These are phyloP conservation scores for Suhomyces yuchorum DNA, from an alignment of 1,139 yeast species.

Conservation along the genomic window DNA sequence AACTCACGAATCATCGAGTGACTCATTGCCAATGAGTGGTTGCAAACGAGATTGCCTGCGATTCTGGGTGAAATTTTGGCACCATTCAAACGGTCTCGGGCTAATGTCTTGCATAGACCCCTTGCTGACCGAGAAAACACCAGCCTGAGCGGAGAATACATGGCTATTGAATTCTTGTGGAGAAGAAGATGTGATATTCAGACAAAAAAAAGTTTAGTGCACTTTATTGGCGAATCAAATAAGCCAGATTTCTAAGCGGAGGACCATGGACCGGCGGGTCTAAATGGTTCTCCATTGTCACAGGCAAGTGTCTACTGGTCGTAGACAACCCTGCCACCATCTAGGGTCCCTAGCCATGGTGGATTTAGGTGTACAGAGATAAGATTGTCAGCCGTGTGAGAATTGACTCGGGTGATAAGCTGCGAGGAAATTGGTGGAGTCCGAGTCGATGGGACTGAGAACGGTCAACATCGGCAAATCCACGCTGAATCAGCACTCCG, in stretches of 20 bases:
- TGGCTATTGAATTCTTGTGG: not conserved
- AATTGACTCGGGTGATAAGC: slow-evolving; percentile 9
- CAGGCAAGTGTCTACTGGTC: no score
- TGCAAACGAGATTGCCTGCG: not conserved
- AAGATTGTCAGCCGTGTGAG: slow-evolving; percentile 9
- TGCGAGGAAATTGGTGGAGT: not conserved
- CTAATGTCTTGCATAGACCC: not conserved
- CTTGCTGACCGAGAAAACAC: not conserved
- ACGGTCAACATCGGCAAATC: not conserved
- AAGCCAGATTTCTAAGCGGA: slow-evolving; percentile 8
- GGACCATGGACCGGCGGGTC: not conserved
- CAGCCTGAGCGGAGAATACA: not conserved
- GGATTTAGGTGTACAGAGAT: not conserved
- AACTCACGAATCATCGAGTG: not conserved
- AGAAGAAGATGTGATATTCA: slow-evolving; percentile 1
- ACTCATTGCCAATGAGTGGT: slow-evolving; percentile 1
- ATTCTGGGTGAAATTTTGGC: not conserved
- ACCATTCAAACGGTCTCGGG: not conserved
- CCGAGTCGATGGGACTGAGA: not conserved
- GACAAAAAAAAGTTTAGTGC: slow-evolving; percentile 9
- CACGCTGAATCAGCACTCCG: not conserved
- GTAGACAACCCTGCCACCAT: not conserved
- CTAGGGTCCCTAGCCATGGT: not conserved
- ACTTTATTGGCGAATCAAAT: slow-evolving; percentile 9
- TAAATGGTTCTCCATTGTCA: not conserved